These are phyloP conservation scores for Botrytis elliptica DNA, from an alignment of 2,329 filamentous ascomycete genomes.

Conservation along the genomic window DNA sequence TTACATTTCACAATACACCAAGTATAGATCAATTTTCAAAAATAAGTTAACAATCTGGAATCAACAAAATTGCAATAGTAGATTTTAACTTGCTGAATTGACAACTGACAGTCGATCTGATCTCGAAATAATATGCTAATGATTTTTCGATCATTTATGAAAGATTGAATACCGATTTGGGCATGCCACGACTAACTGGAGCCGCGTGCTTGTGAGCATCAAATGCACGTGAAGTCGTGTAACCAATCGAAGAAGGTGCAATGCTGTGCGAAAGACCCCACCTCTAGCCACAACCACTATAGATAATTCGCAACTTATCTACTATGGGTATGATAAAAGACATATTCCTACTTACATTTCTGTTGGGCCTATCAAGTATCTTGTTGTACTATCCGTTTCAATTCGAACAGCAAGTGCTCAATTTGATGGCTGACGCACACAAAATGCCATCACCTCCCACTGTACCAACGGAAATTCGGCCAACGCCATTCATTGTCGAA, in stretches of 20 bases:
- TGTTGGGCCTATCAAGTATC: not conserved
- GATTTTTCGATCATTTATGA: not conserved
- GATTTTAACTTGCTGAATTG: not conserved
- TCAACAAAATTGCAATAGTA: not conserved
- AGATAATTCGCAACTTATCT: not conserved
- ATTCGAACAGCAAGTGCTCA: not conserved
- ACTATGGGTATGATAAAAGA: not conserved
- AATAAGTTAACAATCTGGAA: not conserved
- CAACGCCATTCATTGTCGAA: conserved; percentile 27
- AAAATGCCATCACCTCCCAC: not conserved
- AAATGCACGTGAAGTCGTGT: not conserved
- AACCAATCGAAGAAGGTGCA: not conserved
- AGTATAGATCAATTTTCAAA: not conserved
- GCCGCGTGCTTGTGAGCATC: not conserved
- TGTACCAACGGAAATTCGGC: not conserved
- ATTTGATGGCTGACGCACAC: not conserved
- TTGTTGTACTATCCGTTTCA: not conserved
- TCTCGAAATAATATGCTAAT: not conserved
- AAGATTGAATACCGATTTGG: not conserved
- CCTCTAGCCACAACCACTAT: not conserved
- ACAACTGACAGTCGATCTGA: not conserved
- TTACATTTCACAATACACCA: not conserved
- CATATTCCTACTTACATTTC: not conserved
- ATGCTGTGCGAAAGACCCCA: not conserved
- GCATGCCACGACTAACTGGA: not conserved